These are phyloP conservation scores for Neodidymelliopsis sp. DNA, from an alignment of 2,329 filamentous ascomycete species.

Conservation along the genomic window DNA sequence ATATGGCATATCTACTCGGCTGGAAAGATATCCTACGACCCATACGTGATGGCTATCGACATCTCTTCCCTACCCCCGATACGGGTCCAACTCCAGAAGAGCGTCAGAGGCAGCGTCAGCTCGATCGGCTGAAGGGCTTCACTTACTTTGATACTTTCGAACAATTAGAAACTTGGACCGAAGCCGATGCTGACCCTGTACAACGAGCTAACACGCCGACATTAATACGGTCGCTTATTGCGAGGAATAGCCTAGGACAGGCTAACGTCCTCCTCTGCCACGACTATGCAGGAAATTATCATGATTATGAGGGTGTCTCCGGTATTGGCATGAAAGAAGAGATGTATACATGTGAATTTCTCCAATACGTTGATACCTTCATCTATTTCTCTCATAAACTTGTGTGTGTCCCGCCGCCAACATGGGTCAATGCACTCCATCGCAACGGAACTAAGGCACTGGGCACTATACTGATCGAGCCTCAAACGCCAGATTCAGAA, in stretches of 20 bases:
- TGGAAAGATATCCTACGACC: conserved; percentile 52
- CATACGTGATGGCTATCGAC: conserved; percentile 50
- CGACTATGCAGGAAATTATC: conserved; percentile 54
- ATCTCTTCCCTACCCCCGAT: conserved; percentile 45
- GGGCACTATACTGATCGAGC: conserved; percentile 56
- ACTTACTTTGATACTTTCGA: conserved; percentile 53
- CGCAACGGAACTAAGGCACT: conserved; percentile 54
- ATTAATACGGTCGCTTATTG: conserved; percentile 25
- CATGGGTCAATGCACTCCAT: conserved; percentile 57
- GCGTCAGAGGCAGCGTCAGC: conserved; percentile 35
- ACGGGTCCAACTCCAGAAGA: conserved; percentile 46
- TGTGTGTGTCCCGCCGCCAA: conserved; percentile 54
- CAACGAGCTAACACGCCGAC: conserved; percentile 52
- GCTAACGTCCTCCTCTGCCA: conserved; percentile 48
- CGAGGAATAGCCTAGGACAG: conserved; percentile 11
- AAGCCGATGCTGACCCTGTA: conserved; percentile 41
- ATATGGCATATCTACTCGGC: conserved; percentile 36
- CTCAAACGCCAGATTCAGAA: conserved; percentile 45
- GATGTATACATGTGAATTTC: conserved; percentile 53
- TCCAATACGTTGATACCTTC: conserved; percentile 54
- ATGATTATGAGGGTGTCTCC: conserved; percentile 52
- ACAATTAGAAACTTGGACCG: conserved; percentile 47
- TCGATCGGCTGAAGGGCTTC: conserved; percentile 49
- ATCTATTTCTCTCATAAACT: conserved; percentile 60
- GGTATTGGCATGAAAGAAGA: conserved; percentile 37